Evolutionary conservation across 2,329 filamentous ascomycete species (phyloP).

Genomic region (Aspergillus fischeri): DNA sequence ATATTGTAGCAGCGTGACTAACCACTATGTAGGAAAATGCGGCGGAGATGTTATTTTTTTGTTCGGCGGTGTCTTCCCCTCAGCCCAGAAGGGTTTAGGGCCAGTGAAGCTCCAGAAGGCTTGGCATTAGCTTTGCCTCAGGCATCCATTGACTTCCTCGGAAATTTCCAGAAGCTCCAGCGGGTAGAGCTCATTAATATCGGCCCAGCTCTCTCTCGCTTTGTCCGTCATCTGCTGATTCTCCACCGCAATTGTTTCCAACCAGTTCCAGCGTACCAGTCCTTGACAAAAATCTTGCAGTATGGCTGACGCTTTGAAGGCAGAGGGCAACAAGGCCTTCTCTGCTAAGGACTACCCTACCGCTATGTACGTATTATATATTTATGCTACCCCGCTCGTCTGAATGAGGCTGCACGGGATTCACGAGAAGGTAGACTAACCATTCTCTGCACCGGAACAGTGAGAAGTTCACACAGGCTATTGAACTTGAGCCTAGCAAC

Average conservation of each 20-base stretch:
- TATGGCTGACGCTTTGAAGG: conserved; percentile 82
- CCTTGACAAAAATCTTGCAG: conserved; percentile 16
- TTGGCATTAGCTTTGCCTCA: conserved; percentile 19
- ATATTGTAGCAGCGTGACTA: conserved; percentile 9
- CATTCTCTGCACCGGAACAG: conserved; percentile 43
- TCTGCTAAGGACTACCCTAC: conserved; percentile 94
- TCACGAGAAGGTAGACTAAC: not conserved
- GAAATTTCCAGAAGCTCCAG: conserved; percentile 46
- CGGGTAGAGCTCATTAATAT: conserved; percentile 22
- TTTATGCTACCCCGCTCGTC: conserved; percentile 37
- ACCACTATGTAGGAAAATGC: conserved; percentile 9
- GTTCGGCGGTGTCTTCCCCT: conserved; percentile 28
- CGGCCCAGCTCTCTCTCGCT: conserved; percentile 12
- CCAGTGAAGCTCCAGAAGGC: conserved; percentile 7
- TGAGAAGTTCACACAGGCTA: conserved; percentile 91
- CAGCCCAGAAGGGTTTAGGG: conserved; percentile 17
- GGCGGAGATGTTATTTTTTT: conserved; percentile 17
- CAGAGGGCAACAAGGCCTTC: conserved; percentile 97
- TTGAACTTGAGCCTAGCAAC: conserved; percentile 80
- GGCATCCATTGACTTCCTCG: conserved; percentile 18
- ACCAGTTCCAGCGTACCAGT: not conserved
- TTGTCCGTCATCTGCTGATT: conserved; percentile 2
- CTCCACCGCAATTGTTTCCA: conserved; percentile 2
- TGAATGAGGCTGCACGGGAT: conserved; percentile 12
- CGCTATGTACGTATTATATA: conserved; percentile 71